Percentiles rank a stretch among this genome's conserved stretches.
These are phyloP conservation scores for Aspergillus mulundensis DNA, from an alignment of 495 filamentous ascomycete genomes.

Conservation along the genomic window DNA sequence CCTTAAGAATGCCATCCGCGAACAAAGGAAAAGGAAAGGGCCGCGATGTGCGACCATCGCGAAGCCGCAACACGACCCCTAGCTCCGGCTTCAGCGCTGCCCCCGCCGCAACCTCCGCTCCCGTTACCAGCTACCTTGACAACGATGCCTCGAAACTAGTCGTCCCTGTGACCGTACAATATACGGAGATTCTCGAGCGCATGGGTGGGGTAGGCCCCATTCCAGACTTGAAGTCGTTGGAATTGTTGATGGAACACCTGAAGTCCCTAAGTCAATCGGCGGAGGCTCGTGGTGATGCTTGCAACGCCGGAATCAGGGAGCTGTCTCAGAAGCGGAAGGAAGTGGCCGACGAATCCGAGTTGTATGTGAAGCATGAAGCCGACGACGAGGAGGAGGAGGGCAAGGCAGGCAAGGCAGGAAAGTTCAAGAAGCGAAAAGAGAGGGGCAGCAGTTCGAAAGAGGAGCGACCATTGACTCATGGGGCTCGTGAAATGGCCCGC, in stretches of 20 bases:
- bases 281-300: conserved; percentile 56
- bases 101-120: conserved; percentile 40
- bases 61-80: conserved; percentile 83
- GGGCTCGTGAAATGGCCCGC: conserved; percentile 60
- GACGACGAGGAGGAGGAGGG: conserved; percentile 53
- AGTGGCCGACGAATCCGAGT: conserved; percentile 48
- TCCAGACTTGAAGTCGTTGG: conserved; percentile 70
- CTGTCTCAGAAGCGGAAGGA: conserved; percentile 61
- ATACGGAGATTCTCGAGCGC: conserved; percentile 70
- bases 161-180: conserved; percentile 53
- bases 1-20: conserved; percentile 42
- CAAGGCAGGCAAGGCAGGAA: conserved; percentile 39
- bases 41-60: conserved; percentile 65
- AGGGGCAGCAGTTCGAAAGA: conserved; percentile 44
- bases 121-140: conserved; percentile 52
- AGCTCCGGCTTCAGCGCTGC: conserved; percentile 53
- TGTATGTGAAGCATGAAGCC: conserved; percentile 46
- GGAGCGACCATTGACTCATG: conserved; percentile 56
- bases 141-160: conserved; percentile 62
- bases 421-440: conserved; percentile 52
- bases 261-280: conserved; percentile 62
- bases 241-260: conserved; percentile 62
- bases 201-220: conserved; percentile 60
- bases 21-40: conserved; percentile 75
- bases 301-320: conserved; percentile 70